Conservation (phyloP, 140 eudicot species). For the Cichorium intybus region DNA sequence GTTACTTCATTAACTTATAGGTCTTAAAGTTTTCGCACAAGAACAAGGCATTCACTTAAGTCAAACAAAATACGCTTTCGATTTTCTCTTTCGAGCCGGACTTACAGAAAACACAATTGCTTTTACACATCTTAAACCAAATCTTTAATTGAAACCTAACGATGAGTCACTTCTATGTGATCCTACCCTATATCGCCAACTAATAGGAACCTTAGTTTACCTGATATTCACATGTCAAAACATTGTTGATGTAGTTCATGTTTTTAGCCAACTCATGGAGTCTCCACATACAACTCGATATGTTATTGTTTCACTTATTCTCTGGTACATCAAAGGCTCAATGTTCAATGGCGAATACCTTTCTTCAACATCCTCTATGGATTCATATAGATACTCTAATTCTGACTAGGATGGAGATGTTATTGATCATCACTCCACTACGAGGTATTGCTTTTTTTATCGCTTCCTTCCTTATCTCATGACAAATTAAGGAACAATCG, state of each 20-base stretch:
- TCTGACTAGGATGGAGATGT: constrained; percentile 16
- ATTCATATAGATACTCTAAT: neutral
- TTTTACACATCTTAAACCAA: neutral
- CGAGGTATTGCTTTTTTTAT: constrained; percentile 8
- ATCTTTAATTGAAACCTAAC: neutral
- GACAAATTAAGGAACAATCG: constrained; percentile 4
- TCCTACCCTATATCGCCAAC: neutral
- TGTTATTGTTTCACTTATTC: constrained; percentile 5
- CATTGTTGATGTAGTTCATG: constrained; percentile 9
- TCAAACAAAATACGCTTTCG: constrained; percentile 1
- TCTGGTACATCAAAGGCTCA: constrained; percentile 9
- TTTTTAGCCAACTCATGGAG: neutral
- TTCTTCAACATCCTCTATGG: neutral
- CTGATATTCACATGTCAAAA: constrained; percentile 1
- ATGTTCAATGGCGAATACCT: constrained; percentile 5
- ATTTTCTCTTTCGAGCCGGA: neutral
- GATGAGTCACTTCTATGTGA: neutral
- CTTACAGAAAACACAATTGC: neutral
- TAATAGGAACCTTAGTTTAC: constrained; percentile 8
- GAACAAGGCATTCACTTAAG: neutral
- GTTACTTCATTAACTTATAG: neutral
- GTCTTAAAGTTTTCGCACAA: neutral
- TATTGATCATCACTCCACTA: constrained; percentile 13
- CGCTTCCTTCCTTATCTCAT: neutral
- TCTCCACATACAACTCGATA: neutral